These are phyloP conservation scores for Coniophora puteana DNA, from an alignment of 1,284 basidiomycete genomes.

Conservation along the genomic window DNA sequence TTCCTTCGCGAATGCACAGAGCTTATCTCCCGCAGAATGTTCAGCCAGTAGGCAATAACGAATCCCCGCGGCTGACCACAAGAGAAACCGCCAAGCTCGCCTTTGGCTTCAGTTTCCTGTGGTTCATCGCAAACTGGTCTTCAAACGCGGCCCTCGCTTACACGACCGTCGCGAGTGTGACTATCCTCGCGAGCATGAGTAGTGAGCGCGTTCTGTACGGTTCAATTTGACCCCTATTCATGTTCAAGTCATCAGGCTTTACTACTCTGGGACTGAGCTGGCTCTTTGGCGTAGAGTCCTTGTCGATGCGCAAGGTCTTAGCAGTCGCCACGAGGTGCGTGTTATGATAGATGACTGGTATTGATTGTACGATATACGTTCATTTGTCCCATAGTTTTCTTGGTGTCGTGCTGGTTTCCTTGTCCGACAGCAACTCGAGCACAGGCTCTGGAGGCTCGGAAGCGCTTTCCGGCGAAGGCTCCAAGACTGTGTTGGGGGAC, in stretches of 20 bases:
- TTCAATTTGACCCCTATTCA: neutral
- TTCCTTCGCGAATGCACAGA: neutral
- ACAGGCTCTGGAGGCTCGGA: constrained; percentile 6
- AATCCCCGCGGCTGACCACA: constrained; percentile 51
- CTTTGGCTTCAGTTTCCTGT: constrained; percentile 75
- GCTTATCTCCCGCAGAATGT: constrained; percentile 9
- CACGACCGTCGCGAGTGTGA: constrained; percentile 90
- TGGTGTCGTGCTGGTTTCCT: constrained; percentile 84
- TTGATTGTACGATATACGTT: constrained; percentile 3
- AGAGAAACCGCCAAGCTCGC: constrained; percentile 77
- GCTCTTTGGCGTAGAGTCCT: constrained; percentile 78
- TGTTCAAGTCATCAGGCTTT: constrained; percentile 63
- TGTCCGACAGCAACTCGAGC: constrained; percentile 57
- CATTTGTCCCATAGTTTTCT: constrained; percentile 55
- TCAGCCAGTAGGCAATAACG: constrained; percentile 6
- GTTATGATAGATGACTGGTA: constrained; percentile 1
- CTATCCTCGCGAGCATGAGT: constrained; percentile 85
- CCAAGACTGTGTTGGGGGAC: constrained; percentile 62
- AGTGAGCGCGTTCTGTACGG: constrained; percentile 47
- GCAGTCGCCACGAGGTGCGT: constrained; percentile 79
- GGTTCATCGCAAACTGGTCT: constrained; percentile 92
- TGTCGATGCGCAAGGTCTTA: constrained; percentile 74
- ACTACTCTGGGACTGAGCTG: constrained; percentile 89
- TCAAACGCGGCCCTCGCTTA: constrained; percentile 79
- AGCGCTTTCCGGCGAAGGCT: constrained; percentile 18